These are phyloP conservation scores for Globisporangium ultimum DNA, from an alignment of 352 stramenopile species.

Conservation along the genomic window DNA sequence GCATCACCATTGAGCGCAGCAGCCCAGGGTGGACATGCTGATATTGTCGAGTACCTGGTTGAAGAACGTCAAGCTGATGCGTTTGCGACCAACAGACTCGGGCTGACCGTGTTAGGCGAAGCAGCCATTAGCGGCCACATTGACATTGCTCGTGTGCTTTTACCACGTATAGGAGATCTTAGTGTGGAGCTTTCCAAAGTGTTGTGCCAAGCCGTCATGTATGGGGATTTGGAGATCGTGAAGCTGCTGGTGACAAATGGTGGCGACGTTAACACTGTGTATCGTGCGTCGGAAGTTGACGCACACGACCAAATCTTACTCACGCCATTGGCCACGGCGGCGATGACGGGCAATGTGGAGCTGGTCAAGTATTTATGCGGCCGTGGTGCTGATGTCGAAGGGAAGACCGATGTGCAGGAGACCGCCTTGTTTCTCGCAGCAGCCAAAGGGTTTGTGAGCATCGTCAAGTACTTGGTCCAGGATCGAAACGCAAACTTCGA, in stretches of 20 bases:
- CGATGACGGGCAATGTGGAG: neutral
- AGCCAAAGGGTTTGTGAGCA: neutral
- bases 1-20: neutral
- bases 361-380: neutral
- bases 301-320: neutral
- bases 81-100: neutral
- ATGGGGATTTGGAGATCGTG: neutral
- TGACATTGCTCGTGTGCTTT: neutral
- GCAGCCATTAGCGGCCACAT: neutral
- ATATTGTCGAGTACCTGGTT: constrained; percentile 1
- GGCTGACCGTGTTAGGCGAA: neutral
- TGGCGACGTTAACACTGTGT: neutral
- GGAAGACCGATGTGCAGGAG: neutral
- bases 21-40: neutral
- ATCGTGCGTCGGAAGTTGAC: neutral
- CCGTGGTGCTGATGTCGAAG: neutral
- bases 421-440: neutral
- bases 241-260: neutral
- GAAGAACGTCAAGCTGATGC: neutral
- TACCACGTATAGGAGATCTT: neutral
- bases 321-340: neutral
- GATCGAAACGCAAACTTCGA: neutral
- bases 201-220: neutral
- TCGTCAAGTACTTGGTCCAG: neutral
- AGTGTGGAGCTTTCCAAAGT: neutral